Percentiles rank a stretch among this genome's conserved stretches.
These are phyloP conservation scores for Moricandia arvensis DNA, from an alignment of 345 rosid genomes.

Conservation along the genomic window DNA sequence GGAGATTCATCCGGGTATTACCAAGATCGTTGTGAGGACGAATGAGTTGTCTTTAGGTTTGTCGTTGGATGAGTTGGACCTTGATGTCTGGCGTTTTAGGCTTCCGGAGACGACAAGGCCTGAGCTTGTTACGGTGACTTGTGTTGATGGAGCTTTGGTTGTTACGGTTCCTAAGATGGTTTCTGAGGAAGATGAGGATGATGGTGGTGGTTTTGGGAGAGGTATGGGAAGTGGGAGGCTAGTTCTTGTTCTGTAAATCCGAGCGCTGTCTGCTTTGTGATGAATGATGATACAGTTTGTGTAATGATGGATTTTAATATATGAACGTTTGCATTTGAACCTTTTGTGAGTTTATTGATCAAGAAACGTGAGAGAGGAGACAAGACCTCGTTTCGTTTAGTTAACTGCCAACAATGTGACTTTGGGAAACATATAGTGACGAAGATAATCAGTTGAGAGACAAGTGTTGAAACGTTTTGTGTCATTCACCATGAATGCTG, in stretches of 20 bases:
- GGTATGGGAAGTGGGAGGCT: slow-evolving; percentile 79
- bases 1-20: slow-evolving; percentile 86
- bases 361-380: not conserved
- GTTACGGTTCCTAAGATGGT: slow-evolving; percentile 91
- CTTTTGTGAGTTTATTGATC: not conserved
- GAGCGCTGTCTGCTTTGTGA: not conserved
- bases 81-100: slow-evolving; percentile 93
- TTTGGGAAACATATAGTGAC: too few species aligned
- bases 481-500: too few species aligned
- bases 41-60: slow-evolving; percentile 56
- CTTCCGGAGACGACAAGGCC: slow-evolving; percentile 83
- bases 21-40: slow-evolving; percentile 78
- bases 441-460: too few species aligned
- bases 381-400: too few species aligned
- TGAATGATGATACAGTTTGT: not conserved
- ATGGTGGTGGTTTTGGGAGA: slow-evolving; percentile 52
- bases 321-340: not conserved
- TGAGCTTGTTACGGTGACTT: slow-evolving; percentile 78
- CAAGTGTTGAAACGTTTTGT: too few species aligned
- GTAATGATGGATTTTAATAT: slow-evolving; percentile 4
- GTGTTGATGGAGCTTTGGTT: slow-evolving; percentile 63
- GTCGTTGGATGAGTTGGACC: slow-evolving; percentile 67
- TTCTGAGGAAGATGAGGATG: slow-evolving; percentile 40
- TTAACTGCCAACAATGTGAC: too few species aligned
- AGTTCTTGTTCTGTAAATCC: slow-evolving; percentile 72